These are phyloP conservation scores for Salinomyces thailandicus DNA, from an alignment of 2,329 filamentous ascomycete genomes.

Conservation along the genomic window DNA sequence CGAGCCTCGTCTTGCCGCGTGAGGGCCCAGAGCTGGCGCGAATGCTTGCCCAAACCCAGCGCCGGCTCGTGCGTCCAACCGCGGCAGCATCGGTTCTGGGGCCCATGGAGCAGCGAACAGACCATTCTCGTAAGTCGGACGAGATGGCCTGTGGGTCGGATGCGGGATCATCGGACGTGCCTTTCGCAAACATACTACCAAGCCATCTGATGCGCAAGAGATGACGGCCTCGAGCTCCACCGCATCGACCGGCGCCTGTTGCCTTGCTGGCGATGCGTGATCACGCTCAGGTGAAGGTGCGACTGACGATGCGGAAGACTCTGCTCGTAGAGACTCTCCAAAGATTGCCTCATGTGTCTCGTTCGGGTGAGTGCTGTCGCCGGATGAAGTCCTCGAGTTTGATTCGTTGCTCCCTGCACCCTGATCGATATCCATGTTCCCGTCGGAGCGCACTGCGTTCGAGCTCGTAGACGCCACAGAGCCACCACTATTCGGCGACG, in stretches of 20 bases:
- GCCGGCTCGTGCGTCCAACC: constrained; percentile 26
- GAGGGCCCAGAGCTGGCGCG: constrained; percentile 26
- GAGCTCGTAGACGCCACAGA: constrained; percentile 10
- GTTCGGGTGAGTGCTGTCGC: constrained; percentile 33
- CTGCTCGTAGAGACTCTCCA: constrained; percentile 28
- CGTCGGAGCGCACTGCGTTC: constrained; percentile 24
- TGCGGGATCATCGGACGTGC: constrained; percentile 61
- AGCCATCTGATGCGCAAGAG: constrained; percentile 77
- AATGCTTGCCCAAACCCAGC: constrained; percentile 24
- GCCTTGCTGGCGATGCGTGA: constrained; percentile 12
- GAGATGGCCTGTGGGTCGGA: constrained; percentile 38
- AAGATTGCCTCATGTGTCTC: constrained; percentile 36
- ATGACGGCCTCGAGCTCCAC: constrained; percentile 82
- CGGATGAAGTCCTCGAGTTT: constrained; percentile 34
- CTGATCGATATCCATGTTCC: constrained; percentile 26
- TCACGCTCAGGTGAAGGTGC: constrained; percentile 20
- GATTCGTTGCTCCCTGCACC: constrained; percentile 13
- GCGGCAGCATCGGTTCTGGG: constrained; percentile 48
- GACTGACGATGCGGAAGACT: constrained; percentile 27
- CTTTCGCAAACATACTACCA: constrained; percentile 69
- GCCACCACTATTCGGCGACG: constrained; percentile 7
- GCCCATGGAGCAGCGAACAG: constrained; percentile 76
- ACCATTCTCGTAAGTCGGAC: constrained; percentile 46
- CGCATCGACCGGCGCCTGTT: constrained; percentile 24
- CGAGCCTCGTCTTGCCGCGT: constrained; percentile 16